These are phyloP conservation scores for Rhizoctonia solani DNA, from an alignment of 1,284 basidiomycete genomes.

Conservation along the genomic window DNA sequence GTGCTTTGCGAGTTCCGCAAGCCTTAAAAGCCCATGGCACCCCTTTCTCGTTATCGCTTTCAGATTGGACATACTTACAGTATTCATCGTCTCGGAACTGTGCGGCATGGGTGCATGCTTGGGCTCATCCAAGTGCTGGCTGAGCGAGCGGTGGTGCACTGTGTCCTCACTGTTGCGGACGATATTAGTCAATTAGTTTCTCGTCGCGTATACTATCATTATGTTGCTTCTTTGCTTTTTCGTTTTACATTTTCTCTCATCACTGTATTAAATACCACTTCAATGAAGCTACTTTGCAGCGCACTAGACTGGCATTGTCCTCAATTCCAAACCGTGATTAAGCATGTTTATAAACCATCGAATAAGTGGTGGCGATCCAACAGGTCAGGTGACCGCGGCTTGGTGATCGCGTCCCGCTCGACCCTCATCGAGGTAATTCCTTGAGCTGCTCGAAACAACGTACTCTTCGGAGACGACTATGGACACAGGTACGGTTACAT, in stretches of 20 bases:
- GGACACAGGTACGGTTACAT: neutral
- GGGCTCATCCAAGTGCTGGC: conserved; percentile 29
- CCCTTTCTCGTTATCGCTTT: conserved; percentile 6
- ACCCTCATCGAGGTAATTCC: neutral
- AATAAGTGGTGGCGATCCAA: no score
- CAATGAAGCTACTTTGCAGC: conserved; percentile 29
- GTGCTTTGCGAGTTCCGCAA: conserved; percentile 90
- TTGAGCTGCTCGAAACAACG: no score
- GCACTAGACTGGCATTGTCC: neutral
- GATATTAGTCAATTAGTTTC: conserved; percentile 19
- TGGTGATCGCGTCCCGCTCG: neutral
- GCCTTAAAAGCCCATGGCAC: conserved; percentile 52
- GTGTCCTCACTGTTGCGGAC: neutral
- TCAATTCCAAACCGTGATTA: no score
- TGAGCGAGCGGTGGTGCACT: neutral
- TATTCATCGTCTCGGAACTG: neutral
- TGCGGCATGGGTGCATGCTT: neutral
- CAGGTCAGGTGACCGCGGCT: neutral
- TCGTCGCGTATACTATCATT: conserved; percentile 32
- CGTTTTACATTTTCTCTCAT: neutral
- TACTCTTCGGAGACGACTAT: neutral
- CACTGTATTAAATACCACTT: conserved; percentile 35
- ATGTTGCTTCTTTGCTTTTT: conserved; percentile 10
- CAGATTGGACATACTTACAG: conserved; percentile 20
- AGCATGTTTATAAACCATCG: no score